A percentile compares a stretch with the other conserved stretches of the same genome.
These are phyloP conservation scores for Saturnispora dispora DNA, from an alignment of 805 yeast genomes.

Conservation along the genomic window DNA sequence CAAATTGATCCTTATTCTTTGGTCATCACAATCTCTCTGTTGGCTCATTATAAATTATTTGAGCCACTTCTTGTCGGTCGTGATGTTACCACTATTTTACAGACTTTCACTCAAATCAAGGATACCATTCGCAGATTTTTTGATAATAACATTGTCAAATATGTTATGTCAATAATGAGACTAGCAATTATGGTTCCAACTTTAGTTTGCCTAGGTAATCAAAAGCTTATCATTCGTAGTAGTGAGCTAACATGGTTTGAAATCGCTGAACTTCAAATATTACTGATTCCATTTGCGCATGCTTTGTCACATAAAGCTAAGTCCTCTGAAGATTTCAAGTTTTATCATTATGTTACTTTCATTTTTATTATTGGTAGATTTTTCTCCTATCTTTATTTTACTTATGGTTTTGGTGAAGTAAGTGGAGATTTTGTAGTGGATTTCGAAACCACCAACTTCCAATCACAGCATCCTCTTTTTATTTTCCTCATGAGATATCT, in stretches of 20 bases:
- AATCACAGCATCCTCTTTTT: not conserved
- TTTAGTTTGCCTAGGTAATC: not conserved
- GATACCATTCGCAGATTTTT: not conserved
- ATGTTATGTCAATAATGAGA: not conserved
- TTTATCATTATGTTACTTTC: not conserved
- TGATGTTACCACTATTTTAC: not conserved
- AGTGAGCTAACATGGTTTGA: not conserved
- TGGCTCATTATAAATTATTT: conserved; percentile 1
- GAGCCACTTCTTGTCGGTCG: not conserved
- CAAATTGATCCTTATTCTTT: conserved; percentile 9
- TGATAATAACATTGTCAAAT: not conserved
- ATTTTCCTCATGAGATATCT: not conserved
- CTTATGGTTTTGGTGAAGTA: not conserved
- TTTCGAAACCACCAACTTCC: not conserved
- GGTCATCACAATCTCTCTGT: conserved; percentile 1
- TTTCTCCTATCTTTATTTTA: not conserved
- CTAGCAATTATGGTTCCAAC: conserved; percentile 2
- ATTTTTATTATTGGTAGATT: not conserved
- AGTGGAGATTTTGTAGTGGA: not conserved
- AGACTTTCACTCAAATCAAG: not conserved
- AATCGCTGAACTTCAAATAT: not conserved
- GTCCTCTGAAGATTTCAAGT: not conserved
- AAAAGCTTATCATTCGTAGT: not conserved
- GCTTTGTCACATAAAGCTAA: not conserved
- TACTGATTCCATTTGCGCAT: conserved; percentile 2